These are phyloP conservation scores for Moniliella sp. DNA, from an alignment of 1,284 basidiomycete genomes.

Conservation along the genomic window DNA sequence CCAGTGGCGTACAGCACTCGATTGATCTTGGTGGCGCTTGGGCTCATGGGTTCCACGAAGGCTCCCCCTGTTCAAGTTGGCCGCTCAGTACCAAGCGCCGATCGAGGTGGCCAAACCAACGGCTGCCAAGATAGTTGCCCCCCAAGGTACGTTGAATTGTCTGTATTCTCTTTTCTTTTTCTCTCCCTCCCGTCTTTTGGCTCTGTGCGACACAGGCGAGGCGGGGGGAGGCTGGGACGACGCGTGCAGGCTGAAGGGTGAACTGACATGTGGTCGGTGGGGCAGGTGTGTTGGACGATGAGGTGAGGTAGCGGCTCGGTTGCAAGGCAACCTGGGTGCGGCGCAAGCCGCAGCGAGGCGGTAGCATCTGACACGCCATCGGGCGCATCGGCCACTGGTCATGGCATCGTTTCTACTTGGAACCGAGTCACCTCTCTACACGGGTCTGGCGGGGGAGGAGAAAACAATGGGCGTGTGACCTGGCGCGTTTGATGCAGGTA, in stretches of 20 bases:
- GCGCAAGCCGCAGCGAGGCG: conserved; percentile 9
- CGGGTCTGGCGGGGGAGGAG: conserved; percentile 39
- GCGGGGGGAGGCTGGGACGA: too few relatives aligned
- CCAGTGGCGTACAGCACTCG: conserved; percentile 2
- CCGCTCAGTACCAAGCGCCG: conserved; percentile 9
- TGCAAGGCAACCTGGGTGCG: conserved; percentile 9
- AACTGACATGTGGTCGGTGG: too few relatives aligned
- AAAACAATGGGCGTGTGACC: conserved; percentile 37
- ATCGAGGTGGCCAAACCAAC: conserved; percentile 8
- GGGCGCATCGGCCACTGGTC: conserved; percentile 10
- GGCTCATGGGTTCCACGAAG: conserved; percentile 39
- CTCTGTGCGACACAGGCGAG: too few relatives aligned
- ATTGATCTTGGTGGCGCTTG: conserved; percentile 39
- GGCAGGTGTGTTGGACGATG: too few relatives aligned
- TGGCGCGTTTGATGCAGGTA: conserved; percentile 38
- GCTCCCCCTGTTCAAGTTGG: conserved; percentile 35
- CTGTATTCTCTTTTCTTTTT: too few relatives aligned
- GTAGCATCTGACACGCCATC: conserved; percentile 7
- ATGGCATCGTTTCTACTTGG: conserved; percentile 34
- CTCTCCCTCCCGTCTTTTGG: too few relatives aligned
- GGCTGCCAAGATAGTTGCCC: conserved; percentile 9
- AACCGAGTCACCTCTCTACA: conserved; percentile 21
- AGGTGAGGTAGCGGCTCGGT: conserved; percentile 4
- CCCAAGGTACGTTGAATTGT: conserved; percentile 9
- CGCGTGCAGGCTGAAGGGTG: too few relatives aligned